Evolutionary conservation across 2,329 filamentous ascomycete genomes (phyloP).

Genomic region (Dactylonectria macrodidyma): DNA sequence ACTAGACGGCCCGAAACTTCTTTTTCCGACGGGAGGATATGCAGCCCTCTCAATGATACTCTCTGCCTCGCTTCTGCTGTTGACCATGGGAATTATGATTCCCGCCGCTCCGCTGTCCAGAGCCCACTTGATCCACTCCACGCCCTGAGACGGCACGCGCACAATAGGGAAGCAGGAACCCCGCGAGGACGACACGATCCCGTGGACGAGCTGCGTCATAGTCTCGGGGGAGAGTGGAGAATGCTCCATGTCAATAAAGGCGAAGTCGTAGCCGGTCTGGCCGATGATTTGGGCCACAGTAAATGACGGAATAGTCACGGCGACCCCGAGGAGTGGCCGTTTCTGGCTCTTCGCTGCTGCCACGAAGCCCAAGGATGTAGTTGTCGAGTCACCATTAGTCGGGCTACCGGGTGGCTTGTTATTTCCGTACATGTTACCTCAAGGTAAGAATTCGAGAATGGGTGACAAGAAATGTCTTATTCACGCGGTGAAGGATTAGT

Average conservation of each 20-base stretch:
- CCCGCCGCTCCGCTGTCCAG: constrained; percentile 16
- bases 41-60: background rate
- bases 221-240: background rate
- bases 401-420: no score
- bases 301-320: constrained; percentile 5
- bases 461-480: no score
- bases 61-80: constrained; percentile 1
- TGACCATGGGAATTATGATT: constrained; percentile 16
- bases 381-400: no score
- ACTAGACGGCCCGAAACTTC: constrained; percentile 13
- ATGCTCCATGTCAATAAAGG: constrained; percentile 18
- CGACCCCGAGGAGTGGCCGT: background rate
- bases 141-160: constrained; percentile 4
- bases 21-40: background rate
- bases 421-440: no score
- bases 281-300: constrained; percentile 5
- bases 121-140: constrained; percentile 22
- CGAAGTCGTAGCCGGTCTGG: constrained; percentile 4
- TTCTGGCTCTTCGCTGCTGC: background rate
- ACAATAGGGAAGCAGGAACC: constrained; percentile 14
- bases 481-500: no score
- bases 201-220: constrained; percentile 11
- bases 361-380: no score
- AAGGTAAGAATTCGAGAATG: no score
- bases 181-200: constrained; percentile 5